These are phyloP conservation scores for Lolium multiflorum DNA, from an alignment of 176 grass and related monocot species.

Conservation along the genomic window DNA sequence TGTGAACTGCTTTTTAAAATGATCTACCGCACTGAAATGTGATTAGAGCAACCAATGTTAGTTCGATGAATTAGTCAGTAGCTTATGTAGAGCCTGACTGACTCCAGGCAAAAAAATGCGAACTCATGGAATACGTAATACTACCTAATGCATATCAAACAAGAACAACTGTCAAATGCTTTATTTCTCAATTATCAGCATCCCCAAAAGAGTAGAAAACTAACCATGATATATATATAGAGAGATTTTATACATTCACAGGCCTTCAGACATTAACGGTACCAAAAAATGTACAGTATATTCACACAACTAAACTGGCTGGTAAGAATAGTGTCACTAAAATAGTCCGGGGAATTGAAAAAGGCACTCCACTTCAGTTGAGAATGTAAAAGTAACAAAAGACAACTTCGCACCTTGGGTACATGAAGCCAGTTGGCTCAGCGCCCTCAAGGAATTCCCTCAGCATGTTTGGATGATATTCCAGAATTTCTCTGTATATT, in stretches of 20 bases:
- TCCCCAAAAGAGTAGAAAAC: neutral
- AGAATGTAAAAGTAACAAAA: slow-evolving; percentile 1
- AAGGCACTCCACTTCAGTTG: slow-evolving; percentile 9
- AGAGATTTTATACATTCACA: neutral
- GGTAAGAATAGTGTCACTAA: slow-evolving; percentile 24
- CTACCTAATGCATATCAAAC: neutral
- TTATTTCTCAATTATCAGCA: slow-evolving; percentile 12
- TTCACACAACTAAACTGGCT: neutral
- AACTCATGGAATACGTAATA: slow-evolving; percentile 11
- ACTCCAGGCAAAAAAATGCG: slow-evolving; percentile 8
- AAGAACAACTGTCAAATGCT: slow-evolving; percentile 1
- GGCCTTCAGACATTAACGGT: neutral
- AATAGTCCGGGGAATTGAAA: neutral
- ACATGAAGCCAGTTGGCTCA: slow-evolving; percentile 91
- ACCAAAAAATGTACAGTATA: neutral
- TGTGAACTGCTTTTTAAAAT: slow-evolving; percentile 91
- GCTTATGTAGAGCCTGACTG: neutral
- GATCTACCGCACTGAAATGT: slow-evolving; percentile 84
- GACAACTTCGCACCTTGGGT: slow-evolving; percentile 69
- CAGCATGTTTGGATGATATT: slow-evolving; percentile 94
- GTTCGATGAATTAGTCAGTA: slow-evolving; percentile 5
- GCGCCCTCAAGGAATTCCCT: slow-evolving; percentile 85
- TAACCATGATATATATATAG: neutral
- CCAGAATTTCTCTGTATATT: slow-evolving; percentile 96
- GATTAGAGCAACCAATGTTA: slow-evolving; percentile 36